Evolutionary conservation across 768 basidiomycete species (phyloP).

Genomic region (Naganishia kalamii): DNA sequence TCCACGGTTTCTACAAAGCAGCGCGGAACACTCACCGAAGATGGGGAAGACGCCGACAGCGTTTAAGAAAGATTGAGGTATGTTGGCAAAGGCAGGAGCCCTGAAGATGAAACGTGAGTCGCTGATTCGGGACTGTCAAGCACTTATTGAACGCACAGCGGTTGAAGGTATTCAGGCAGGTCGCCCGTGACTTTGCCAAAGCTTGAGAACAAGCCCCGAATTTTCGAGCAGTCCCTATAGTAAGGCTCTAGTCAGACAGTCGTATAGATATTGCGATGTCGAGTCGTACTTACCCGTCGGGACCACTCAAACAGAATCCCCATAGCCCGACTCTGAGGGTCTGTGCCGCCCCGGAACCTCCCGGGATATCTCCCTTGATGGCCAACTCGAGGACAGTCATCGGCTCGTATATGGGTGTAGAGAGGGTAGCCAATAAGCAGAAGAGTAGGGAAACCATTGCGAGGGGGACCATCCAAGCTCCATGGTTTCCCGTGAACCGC

Average conservation of each 20-base stretch:
- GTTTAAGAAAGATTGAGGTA: neutral
- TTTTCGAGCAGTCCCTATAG: neutral
- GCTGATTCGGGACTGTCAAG: neutral
- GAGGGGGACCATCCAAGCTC: neutral
- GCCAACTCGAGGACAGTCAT: neutral
- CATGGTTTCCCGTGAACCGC: constrained; percentile 3
- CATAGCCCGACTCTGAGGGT: neutral
- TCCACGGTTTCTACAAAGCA: too few relatives aligned
- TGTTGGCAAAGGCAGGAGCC: neutral
- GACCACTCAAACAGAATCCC: constrained; percentile 1
- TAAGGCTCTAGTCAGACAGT: too few relatives aligned
- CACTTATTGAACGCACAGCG: neutral
- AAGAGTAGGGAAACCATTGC: neutral
- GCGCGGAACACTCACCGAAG: neutral
- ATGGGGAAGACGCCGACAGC: constrained; percentile 2
- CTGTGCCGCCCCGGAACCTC: neutral
- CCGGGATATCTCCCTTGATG: neutral
- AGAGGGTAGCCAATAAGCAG: neutral
- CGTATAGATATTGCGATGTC: too few relatives aligned
- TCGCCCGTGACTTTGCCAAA: neutral
- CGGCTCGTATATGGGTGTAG: neutral
- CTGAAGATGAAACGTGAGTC: neutral
- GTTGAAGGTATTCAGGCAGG: neutral
- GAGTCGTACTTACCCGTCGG: neutral
- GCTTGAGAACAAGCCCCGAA: neutral